Evolutionary conservation across 2,329 filamentous ascomycete species (phyloP), one percentile per base, ranked within the genome.

Genomic region (Paracamarosporium sp.): DNA sequence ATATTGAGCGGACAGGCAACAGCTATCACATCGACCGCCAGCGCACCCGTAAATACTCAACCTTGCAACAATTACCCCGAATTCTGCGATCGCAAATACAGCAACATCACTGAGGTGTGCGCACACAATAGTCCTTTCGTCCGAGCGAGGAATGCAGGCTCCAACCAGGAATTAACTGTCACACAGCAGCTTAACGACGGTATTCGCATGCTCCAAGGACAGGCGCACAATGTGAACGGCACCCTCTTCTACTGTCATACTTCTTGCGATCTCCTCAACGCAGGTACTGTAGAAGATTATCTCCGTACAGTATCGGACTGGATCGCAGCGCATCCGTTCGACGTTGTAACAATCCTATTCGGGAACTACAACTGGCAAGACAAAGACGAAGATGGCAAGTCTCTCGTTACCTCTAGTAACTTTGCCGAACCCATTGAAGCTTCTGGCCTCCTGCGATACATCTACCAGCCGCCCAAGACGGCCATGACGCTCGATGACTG

Each of bases 281-380:
- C 87, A 5, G 94, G 94, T 0, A 88, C 91, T 2, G 89, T 95
- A 38, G 87, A 89, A 57, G 81, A 86, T 51, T 96, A 92, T 80
- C 86, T 97, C 27, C 80, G 80, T 8, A 82, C 82, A 3, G 90
- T 97, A 9, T 83, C 83, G 25, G 75, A 81, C 48, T 98, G 93
- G 93, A 86, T 97, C 1, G 83, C 85, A 13, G 69, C 73, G 0
- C 89, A 97, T 66, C 93, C 93, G 0, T 95, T 92, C 78, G 94
- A 98, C 60, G 90, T 97, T 4, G 85, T 98, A 24, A 96, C 93
- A 2, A 88, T 97, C 66, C 81, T 98, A 30, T 87, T 98, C 41
- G 93, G 90, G 56, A 98, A 97, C 74, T 90, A 63, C 44, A 64
- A 93, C 78, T 75, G 70, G 56, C 62, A 67, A 13, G 46, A 67